Conservation (phyloP, 768 basidiomycete species). For the Boletus rubescentipes region DNA sequence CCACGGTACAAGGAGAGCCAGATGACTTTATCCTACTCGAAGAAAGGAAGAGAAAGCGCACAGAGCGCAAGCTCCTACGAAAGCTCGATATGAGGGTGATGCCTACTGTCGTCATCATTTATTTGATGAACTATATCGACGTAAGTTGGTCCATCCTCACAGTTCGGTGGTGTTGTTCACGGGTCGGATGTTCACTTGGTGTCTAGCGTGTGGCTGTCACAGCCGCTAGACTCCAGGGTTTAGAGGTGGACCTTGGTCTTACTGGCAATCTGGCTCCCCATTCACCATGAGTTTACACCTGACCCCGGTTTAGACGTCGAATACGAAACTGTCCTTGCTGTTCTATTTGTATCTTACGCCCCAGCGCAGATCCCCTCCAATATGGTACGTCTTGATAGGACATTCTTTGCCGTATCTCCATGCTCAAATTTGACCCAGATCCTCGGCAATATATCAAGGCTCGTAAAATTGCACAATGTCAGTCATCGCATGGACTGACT, state of each 20-base stretch:
- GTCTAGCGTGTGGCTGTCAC: conserved; percentile 38
- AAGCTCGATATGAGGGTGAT: conserved; percentile 31
- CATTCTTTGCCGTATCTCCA: neutral
- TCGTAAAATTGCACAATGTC: conserved; percentile 1
- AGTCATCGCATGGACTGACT: neutral
- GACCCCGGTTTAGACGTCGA: conserved; percentile 41
- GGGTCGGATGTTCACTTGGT: too few relatives aligned
- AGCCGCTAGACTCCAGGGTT: conserved; percentile 39
- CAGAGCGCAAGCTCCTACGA: conserved; percentile 24
- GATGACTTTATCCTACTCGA: conserved; percentile 14
- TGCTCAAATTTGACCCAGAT: conserved; percentile 37
- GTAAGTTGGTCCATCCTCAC: conserved; percentile 3
- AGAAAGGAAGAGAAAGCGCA: conserved; percentile 11
- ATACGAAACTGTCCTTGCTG: conserved; percentile 51
- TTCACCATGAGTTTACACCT: neutral
- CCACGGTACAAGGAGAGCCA: neutral
- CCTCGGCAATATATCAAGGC: conserved; percentile 55
- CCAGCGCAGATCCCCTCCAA: conserved; percentile 68
- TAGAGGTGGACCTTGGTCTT: conserved; percentile 39
- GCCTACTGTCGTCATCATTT: conserved; percentile 27
- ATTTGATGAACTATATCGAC: conserved; percentile 28
- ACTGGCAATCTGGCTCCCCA: conserved; percentile 18
- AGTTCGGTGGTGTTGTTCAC: neutral
- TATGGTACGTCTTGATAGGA: conserved; percentile 42
- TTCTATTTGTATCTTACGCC: conserved; percentile 58